Base-by-base conservation (phyloP, 805 yeast species). In the Yarrowia sp. region DNA sequence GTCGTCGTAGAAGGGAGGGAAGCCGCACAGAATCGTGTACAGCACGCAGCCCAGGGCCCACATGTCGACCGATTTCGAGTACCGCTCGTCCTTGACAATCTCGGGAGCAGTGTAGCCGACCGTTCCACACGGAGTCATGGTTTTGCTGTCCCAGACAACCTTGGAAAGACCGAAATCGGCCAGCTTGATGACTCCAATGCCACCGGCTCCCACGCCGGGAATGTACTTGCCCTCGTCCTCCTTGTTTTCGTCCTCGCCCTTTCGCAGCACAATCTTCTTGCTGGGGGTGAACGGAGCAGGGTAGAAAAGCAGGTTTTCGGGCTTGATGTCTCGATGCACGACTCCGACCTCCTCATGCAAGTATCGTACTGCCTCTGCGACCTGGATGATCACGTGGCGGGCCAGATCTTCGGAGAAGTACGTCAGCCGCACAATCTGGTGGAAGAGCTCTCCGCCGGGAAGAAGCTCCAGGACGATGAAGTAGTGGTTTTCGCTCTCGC, bases 31-130 rank as follows among this genome's bases (percentile, higher is more conserved):
- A 42, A 94, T 77, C 0, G 98, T 94, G 71, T 94, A 94, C 62
- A 94, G 76, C 0, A 94, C 97, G 76, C 99, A 94, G 0, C 99
- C 99, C 61, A 94, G 78, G 5, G 97, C 97, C 99, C 99, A 94
- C 94, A 94, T 90, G 72, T 94, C 99, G 35, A 94, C 99, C 66
- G 91, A 87, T 76, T 89, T 90, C 1, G 97, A 88, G 71, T 94
- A 94, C 49, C 85, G 81, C 76, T 92, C 96, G 73, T 94, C 98
- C 66, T 87, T 85, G 39, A 94, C 98, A 68, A 94, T 93, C 74
- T 94, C 99, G 0, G 99, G 99, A 0, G 99, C 99, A 2, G 98
- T 93, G 71, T 94, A 94, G 3, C 98, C 98, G 16, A 94, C 97
- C 0, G 99, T 94, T 58, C 99, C 99, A 76, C 99, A 94, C 0